Conservation (phyloP, 2,329 filamentous ascomycete genomes). For the Exophiala sp. region DNA sequence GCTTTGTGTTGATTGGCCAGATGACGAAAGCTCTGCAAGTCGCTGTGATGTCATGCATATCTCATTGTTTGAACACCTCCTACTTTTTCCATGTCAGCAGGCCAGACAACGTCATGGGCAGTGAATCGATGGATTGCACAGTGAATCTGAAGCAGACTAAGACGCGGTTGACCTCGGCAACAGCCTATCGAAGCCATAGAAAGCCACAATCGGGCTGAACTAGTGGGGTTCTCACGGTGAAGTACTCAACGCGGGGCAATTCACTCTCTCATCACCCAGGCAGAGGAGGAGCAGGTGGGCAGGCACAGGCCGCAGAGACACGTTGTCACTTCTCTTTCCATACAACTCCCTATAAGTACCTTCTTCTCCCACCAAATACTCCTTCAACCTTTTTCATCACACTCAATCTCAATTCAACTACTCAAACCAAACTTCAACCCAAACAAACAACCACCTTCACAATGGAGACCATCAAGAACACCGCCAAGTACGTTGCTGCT, state of each 20-base stretch:
- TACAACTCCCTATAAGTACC: conserved; percentile 19
- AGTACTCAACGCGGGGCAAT: conserved; percentile 5
- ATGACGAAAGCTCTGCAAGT: background rate
- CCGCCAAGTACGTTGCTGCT: conserved; percentile 24
- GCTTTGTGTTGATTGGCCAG: background rate
- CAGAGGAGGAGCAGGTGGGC: background rate
- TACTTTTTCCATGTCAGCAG: background rate
- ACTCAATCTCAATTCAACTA: conserved; percentile 1
- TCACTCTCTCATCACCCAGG: background rate
- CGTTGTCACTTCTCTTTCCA: background rate
- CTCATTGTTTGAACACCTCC: background rate
- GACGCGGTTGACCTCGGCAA: background rate
- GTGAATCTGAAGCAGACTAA: background rate
- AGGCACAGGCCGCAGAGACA: conserved; percentile 4
- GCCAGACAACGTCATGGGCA: background rate
- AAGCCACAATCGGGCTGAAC: background rate
- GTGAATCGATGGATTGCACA: background rate
- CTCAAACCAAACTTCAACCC: conserved; percentile 10
- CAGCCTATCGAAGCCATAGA: background rate
- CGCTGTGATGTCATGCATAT: background rate
- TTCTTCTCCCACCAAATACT: conserved; percentile 1
- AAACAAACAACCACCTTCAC: conserved; percentile 16
- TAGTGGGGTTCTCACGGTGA: background rate
- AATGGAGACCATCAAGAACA: conserved; percentile 29
- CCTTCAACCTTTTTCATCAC: conserved; percentile 3